Conservation (phyloP, 306 rosid genomes). For the Senna siamea region DNA sequence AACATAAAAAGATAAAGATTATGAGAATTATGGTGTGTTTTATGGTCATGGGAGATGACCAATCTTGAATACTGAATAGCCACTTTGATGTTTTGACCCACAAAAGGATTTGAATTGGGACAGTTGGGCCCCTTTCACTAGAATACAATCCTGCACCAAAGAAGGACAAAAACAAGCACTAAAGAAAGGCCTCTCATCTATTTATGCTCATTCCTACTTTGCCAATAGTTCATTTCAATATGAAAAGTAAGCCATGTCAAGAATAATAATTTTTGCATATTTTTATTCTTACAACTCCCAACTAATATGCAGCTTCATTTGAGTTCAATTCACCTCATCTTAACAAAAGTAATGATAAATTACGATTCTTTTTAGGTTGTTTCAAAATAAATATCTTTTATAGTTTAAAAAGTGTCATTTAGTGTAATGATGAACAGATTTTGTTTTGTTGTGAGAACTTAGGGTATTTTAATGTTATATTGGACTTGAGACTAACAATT, state of each 20-base stretch:
- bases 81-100: not conserved
- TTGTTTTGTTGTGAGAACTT: no score
- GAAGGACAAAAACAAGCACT: not conserved
- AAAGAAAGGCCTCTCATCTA: not conserved
- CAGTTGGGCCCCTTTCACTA: not conserved
- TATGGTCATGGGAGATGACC: not conserved
- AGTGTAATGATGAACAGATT: no score
- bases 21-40: not conserved
- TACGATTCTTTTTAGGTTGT: no score
- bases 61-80: constrained; percentile 1
- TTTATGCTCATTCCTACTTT: not conserved
- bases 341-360: no score
- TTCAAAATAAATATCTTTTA: no score
- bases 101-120: constrained; percentile 1
- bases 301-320: no score
- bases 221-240: not conserved
- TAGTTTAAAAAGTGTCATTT: no score
- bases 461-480: no score
- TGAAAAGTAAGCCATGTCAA: not conserved
- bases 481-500: no score
- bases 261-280: no score
- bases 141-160: not conserved
- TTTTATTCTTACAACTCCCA: no score
- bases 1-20: not conserved
- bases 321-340: no score